phyloP scores from a whole-genome alignment of 192 early-diverging fungal species.

The Spinellus fusiger region DNA sequence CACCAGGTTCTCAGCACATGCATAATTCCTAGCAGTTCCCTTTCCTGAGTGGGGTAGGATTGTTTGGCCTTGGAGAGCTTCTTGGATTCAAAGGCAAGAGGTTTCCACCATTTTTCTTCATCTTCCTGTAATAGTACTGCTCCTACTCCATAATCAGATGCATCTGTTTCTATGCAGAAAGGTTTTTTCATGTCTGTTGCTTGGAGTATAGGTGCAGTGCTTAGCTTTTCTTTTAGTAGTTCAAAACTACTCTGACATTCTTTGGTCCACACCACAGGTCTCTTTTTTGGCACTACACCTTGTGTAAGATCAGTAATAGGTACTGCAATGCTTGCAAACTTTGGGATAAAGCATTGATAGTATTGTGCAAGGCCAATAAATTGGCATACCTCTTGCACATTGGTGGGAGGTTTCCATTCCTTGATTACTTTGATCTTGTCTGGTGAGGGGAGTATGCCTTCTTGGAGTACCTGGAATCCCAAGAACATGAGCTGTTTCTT shows the following conservation, averaged over 20 bases:
- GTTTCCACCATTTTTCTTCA: neutral
- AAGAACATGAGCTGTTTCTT: constrained; percentile 14
- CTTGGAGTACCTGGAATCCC: constrained; percentile 18
- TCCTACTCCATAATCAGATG: constrained; percentile 2
- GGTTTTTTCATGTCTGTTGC: constrained; percentile 1
- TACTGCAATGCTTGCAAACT: constrained; percentile 9
- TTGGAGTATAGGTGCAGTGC: neutral
- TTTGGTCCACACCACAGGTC: neutral
- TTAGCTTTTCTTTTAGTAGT: neutral
- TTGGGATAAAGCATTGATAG: constrained; percentile 16
- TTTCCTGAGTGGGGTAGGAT: constrained; percentile 18
- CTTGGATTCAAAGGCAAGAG: constrained; percentile 28
- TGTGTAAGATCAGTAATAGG: constrained; percentile 12
- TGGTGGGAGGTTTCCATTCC: constrained; percentile 14
- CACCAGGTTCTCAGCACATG: constrained; percentile 5
- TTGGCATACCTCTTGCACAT: constrained; percentile 8
- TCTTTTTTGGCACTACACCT: neutral
- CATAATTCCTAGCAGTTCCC: constrained; percentile 6
- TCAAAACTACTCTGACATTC: neutral
- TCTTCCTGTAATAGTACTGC: neutral
- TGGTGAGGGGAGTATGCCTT: constrained; percentile 21
- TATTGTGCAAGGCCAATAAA: constrained; percentile 24
- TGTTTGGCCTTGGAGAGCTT: constrained; percentile 21
- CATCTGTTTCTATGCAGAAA: constrained; percentile 2
- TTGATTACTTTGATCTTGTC: constrained; percentile 18